These are phyloP conservation scores for Rosa lucieae DNA, from an alignment of 306 rosid species.

Conservation along the genomic window DNA sequence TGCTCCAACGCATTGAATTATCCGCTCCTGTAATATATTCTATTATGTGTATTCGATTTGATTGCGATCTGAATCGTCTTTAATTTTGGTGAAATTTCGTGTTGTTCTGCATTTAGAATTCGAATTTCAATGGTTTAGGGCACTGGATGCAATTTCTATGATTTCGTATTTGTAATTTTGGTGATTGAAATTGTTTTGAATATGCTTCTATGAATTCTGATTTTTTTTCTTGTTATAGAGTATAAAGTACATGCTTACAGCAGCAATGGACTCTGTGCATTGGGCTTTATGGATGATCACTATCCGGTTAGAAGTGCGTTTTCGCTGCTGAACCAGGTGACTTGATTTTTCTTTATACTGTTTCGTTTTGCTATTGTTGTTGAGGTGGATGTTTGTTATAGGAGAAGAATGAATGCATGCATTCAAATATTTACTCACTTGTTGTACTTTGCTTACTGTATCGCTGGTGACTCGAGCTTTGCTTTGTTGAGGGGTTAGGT, in stretches of 20 bases:
- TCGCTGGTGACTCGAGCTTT: background rate
- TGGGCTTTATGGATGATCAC: constrained; percentile 99
- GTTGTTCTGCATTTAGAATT: too few relatives aligned
- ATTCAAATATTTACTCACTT: background rate
- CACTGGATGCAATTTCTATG: too few relatives aligned
- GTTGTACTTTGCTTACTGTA: background rate
- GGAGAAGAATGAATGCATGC: background rate
- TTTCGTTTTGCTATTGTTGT: background rate
- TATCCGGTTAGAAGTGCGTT: constrained; percentile 93
- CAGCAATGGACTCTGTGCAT: constrained; percentile 89
- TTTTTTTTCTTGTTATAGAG: constrained; percentile 37
- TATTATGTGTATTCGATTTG: too few relatives aligned
- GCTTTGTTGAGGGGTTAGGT: background rate
- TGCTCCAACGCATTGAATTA: too few relatives aligned
- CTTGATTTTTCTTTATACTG: background rate
- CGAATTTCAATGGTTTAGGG: too few relatives aligned
- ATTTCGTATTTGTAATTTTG: too few relatives aligned
- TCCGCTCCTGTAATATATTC: background rate
- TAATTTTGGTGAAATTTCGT: too few relatives aligned
- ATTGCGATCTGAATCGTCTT: too few relatives aligned
- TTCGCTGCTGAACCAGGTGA: constrained; percentile 88
- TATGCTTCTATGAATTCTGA: background rate
- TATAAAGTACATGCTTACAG: constrained; percentile 90
- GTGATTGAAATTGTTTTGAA: too few relatives aligned
- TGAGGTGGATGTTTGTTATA: background rate